Evolutionary conservation across 176 grass and related monocot species (phyloP).

Genomic region (Typha latifolia): DNA sequence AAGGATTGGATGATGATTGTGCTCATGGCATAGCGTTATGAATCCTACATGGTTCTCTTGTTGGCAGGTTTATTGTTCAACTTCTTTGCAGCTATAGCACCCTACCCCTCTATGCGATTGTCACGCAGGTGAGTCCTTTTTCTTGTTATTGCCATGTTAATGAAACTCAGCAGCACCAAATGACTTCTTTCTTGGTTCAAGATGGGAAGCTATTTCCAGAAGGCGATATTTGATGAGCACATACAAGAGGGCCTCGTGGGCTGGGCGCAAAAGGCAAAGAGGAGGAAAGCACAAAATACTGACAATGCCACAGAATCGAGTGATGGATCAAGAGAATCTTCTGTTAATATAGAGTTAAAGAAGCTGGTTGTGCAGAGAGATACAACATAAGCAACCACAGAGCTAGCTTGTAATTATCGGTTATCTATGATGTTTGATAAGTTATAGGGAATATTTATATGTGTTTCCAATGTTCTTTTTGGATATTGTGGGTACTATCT

Average conservation of each 20-base stretch:
- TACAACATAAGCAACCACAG: background rate
- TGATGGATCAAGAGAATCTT: background rate
- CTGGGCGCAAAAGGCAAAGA: slow-evolving; percentile 60
- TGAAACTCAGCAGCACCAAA: background rate
- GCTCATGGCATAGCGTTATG: background rate
- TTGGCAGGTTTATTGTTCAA: slow-evolving; percentile 54
- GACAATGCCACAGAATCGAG: background rate
- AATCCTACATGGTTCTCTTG: slow-evolving; percentile 3
- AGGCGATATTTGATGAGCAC: slow-evolving; percentile 78
- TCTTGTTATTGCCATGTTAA: background rate
- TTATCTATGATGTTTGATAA: no score
- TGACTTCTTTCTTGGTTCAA: slow-evolving; percentile 22
- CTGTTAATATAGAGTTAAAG: slow-evolving; percentile 24
- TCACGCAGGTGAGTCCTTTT: slow-evolving; percentile 44
- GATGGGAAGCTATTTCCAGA: slow-evolving; percentile 85
- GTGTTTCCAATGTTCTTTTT: no score
- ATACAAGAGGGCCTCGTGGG: slow-evolving; percentile 55
- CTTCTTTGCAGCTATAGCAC: slow-evolving; percentile 89
- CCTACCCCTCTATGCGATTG: slow-evolving; percentile 78
- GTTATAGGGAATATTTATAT: no score
- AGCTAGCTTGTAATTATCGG: no score
- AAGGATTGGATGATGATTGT: no score
- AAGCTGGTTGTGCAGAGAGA: slow-evolving; percentile 4
- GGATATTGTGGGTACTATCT: no score
- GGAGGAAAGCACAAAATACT: slow-evolving; percentile 18